These are phyloP conservation scores for Blastomyces emzantsi DNA, from an alignment of 2,329 filamentous ascomycete genomes.

Conservation along the genomic window DNA sequence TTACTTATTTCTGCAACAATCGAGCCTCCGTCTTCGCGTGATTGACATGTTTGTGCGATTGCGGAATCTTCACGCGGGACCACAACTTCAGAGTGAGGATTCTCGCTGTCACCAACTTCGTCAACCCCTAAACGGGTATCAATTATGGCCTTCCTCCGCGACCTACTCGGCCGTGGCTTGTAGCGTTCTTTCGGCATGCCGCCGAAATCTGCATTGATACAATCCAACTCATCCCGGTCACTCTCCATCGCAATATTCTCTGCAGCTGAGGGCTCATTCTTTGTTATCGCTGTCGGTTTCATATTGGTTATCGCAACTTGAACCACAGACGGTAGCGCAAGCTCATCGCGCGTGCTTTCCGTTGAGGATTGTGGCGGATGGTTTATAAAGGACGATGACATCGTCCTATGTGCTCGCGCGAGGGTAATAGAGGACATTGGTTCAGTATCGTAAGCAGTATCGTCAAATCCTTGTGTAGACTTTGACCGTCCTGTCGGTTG, in stretches of 20 bases:
- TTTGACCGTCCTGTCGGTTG: conserved; percentile 20
- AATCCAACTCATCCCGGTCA: conserved; percentile 15
- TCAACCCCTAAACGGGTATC: conserved; percentile 7
- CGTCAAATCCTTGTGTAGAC: conserved; percentile 21
- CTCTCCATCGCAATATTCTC: neutral
- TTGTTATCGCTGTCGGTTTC: neutral
- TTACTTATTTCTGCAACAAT: neutral
- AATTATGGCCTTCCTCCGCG: conserved; percentile 16
- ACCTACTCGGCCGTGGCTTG: conserved; percentile 31
- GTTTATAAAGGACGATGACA: conserved; percentile 8
- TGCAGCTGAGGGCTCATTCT: neutral
- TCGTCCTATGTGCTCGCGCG: conserved; percentile 15
- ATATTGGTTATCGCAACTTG: conserved; percentile 12
- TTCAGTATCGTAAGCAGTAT: conserved; percentile 34
- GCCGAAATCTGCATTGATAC: conserved; percentile 17
- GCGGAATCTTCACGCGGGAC: neutral
- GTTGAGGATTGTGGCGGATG: conserved; percentile 17
- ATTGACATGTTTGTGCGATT: neutral
- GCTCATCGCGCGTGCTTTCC: conserved; percentile 22
- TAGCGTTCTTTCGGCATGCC: conserved; percentile 34
- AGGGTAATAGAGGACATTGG: conserved; percentile 31
- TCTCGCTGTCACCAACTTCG: neutral
- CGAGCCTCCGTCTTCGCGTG: neutral
- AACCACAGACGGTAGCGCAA: conserved; percentile 21
- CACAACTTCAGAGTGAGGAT: neutral